Evolutionary conservation across 202 grass and related monocot species (phyloP), one percentile per base, ranked within the genome.

Genomic region (Digitaria exilis): DNA sequence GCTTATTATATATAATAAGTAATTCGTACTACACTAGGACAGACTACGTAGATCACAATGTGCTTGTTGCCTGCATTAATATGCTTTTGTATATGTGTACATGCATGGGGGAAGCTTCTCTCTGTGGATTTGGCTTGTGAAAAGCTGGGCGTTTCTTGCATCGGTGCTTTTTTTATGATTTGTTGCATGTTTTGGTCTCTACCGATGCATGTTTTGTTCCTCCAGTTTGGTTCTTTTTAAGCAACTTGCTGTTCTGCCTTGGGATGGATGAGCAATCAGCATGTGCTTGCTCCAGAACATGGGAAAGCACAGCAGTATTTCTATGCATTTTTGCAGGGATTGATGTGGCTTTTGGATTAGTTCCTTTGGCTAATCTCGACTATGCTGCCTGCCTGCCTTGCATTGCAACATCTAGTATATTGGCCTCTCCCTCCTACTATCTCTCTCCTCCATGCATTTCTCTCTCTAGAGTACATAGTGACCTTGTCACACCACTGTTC

Each of bases 401-500:
- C n/a, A n/a, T 64, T n/a, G n/a, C n/a, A n/a, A n/a, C n/a, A n/a
- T n/a, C n/a, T 37, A 37, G n/a, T n/a, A n/a, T 6, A 0, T 80
- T 74, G 58, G 43, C 42, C 35, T 61, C 64, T 78, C 52, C 14
- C 65, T 46, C 52, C 45, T 7, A 5, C 26, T 50, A 22, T 39
- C 69, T 35, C 63, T 73, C 86, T 84, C 82, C 56, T 18, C 17
- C 4, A 39, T 39, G 6, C 37, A 60, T 50, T 17, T 30, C 73
- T 48, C 49, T 65, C 77, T 87, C 80, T 88, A 84, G 67, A 46
- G 69, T 75, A 84, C 84, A 87, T 61, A 90, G 88, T 90, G 84
- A 84, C 84, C 84, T 80, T 87, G 88, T 90, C 88, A 90, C 84
- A 75, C 80, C 69, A 90, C 88, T 87, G 84, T 87, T 87, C 70